Evolutionary conservation across 2,329 filamentous ascomycete species (phyloP).

Genomic region (Xylaria sp.): DNA sequence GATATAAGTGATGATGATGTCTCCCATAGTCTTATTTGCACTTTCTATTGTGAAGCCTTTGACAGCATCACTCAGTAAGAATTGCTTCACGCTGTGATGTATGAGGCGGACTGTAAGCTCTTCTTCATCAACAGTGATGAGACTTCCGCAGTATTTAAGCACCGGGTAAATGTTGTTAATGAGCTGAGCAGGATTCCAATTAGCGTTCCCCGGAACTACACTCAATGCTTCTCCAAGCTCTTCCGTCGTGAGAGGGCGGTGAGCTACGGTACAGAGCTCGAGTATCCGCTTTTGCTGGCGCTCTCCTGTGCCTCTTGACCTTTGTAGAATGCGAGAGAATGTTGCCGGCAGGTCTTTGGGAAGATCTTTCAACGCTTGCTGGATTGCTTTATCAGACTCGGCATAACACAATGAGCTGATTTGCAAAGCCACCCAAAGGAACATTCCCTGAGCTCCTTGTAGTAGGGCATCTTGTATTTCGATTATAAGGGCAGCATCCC

Average conservation of each 20-base stretch:
- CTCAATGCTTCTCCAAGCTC: background rate
- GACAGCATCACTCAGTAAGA: background rate
- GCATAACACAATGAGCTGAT: conserved; percentile 39
- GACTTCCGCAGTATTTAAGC: conserved; percentile 5
- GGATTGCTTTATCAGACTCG: conserved; percentile 42
- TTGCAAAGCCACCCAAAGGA: conserved; percentile 42
- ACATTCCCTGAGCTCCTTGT: conserved; percentile 40
- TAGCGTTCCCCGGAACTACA: background rate
- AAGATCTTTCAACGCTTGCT: conserved; percentile 35
- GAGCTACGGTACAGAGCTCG: background rate
- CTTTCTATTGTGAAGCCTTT: background rate
- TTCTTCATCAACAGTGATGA: conserved; percentile 14
- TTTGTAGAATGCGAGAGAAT: conserved; percentile 26
- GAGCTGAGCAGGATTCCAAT: conserved; percentile 2
- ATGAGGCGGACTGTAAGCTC: conserved; percentile 5
- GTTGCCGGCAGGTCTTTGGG: conserved; percentile 37
- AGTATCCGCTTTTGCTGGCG: background rate
- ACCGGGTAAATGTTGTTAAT: conserved; percentile 8
- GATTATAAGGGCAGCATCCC: conserved; percentile 10
- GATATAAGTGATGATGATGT: background rate
- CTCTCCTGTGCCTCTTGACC: background rate
- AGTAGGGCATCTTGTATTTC: conserved; percentile 24
- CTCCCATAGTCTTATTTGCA: background rate
- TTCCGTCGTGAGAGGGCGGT: background rate
- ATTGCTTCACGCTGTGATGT: conserved; percentile 13